These are phyloP conservation scores for Mrakia hoshinonis DNA, from an alignment of 768 basidiomycete species.

Conservation along the genomic window DNA sequence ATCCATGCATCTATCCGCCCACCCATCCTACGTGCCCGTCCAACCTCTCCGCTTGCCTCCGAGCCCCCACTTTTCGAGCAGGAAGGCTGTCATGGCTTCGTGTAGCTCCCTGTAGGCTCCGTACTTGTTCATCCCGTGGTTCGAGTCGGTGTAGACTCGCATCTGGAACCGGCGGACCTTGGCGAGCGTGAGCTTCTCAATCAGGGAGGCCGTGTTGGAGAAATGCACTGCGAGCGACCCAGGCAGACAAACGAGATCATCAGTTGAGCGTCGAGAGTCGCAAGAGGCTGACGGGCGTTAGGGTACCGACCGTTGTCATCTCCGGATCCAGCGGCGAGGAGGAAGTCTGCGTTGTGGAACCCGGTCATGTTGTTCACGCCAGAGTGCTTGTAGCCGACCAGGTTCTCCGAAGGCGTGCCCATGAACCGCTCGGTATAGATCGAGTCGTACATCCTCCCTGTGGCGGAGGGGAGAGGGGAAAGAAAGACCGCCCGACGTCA, in stretches of 20 bases:
- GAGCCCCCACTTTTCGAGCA: conserved; percentile 81
- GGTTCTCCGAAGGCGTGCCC: conserved; percentile 69
- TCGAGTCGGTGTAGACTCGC: conserved; percentile 94
- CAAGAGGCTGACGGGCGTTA: background rate
- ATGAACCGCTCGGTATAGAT: conserved; percentile 98
- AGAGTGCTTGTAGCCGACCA: conserved; percentile 77
- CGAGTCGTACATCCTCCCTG: conserved; percentile 54
- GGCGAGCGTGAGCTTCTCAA: conserved; percentile 83
- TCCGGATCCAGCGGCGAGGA: conserved; percentile 85
- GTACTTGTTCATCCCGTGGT: conserved; percentile 39
- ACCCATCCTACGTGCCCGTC: background rate
- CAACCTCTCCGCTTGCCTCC: conserved; percentile 23
- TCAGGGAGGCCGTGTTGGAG: conserved; percentile 75
- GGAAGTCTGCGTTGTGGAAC: conserved; percentile 68
- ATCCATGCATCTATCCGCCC: background rate
- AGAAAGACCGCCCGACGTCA: background rate
- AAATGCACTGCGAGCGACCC: conserved; percentile 58
- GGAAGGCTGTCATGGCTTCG: conserved; percentile 73
- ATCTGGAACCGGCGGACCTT: conserved; percentile 64
- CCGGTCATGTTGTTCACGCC: conserved; percentile 81
- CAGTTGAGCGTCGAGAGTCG: background rate
- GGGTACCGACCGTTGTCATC: conserved; percentile 72
- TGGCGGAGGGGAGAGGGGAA: background rate
- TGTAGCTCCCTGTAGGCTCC: conserved; percentile 77
- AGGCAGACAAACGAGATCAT: background rate